These are phyloP conservation scores for Melastoma malabathricum DNA, from an alignment of 345 rosid species.

Conservation along the genomic window DNA sequence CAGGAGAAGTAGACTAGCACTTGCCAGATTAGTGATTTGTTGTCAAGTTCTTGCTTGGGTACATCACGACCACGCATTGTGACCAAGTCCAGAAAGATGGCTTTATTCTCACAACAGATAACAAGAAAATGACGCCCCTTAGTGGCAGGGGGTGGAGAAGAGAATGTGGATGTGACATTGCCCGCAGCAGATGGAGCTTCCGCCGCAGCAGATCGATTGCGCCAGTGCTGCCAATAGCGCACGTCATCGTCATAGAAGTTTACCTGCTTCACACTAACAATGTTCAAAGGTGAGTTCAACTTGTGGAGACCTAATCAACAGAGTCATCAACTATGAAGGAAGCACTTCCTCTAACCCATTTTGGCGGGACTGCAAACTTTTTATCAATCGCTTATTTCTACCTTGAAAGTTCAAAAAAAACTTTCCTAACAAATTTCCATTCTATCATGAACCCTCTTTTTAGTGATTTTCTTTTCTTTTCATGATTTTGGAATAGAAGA, in stretches of 20 bases:
- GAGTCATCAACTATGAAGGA: too few species aligned
- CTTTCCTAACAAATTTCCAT: too few species aligned
- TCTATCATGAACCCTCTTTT: too few species aligned
- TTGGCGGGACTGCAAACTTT: too few species aligned
- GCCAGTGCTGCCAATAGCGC: conserved; percentile 92
- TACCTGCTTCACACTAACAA: conserved; percentile 78
- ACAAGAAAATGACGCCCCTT: conserved; percentile 96
- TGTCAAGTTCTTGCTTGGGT: conserved; percentile 92
- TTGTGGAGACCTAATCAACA: too few species aligned
- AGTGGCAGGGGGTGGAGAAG: conserved; percentile 78
- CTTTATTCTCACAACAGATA: conserved; percentile 90
- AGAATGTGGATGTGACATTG: conserved; percentile 68
- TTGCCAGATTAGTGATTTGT: conserved; percentile 83
- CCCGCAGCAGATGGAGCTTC: conserved; percentile 84
- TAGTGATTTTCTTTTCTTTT: too few species aligned
- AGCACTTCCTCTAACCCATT: too few species aligned
- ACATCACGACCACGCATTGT: conserved; percentile 98
- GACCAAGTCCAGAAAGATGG: conserved; percentile 88
- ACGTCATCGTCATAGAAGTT: conserved; percentile 92
- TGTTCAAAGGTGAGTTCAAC: neutral
- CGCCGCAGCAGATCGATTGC: conserved; percentile 84
- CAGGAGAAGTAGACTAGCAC: conserved; percentile 1
- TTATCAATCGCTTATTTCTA: too few species aligned
- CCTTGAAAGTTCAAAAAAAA: too few species aligned
- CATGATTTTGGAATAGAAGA: too few species aligned